phyloP scores from a whole-genome alignment of 805 yeast genomes.

The Zygosaccharomyces bisporus region DNA sequence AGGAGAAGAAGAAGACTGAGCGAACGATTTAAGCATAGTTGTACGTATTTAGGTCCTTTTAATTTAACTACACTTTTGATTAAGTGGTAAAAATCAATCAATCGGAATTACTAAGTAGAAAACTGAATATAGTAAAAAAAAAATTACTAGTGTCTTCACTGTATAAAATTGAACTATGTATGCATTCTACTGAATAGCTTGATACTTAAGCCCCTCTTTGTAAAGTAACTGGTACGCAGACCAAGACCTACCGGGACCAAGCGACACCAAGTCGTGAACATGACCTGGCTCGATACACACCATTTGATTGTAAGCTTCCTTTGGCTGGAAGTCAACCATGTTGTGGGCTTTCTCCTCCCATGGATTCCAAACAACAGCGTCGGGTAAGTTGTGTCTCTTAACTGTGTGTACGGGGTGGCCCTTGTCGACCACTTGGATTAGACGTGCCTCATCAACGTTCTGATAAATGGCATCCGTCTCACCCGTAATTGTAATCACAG shows the following conservation, averaged over 20 bases:
- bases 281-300: conserved; percentile 93
- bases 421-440: conserved; percentile 63
- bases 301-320: conserved; percentile 78
- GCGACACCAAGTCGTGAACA: conserved; percentile 61
- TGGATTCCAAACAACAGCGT: conserved; percentile 95
- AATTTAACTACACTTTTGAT: too few relatives aligned
- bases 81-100: too few relatives aligned
- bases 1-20: conserved; percentile 25
- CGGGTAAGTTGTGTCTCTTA: conserved; percentile 57
- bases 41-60: conserved; percentile 2
- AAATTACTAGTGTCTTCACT: background rate
- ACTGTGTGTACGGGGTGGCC: conserved; percentile 71
- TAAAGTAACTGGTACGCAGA: conserved; percentile 58
- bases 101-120: too few relatives aligned
- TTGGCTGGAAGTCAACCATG: conserved; percentile 88
- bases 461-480: conserved; percentile 86
- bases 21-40: background rate
- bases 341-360: conserved; percentile 81
- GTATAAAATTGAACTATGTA: too few relatives aligned
- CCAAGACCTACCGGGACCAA: conserved; percentile 77
- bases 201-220: conserved; percentile 59
- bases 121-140: too few relatives aligned
- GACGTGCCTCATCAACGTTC: conserved; percentile 49
- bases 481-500: conserved; percentile 64
- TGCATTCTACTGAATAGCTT: conserved; percentile 40